Conservation (phyloP, 1,284 basidiomycete species). For the Schizophyllum commune region DNA sequence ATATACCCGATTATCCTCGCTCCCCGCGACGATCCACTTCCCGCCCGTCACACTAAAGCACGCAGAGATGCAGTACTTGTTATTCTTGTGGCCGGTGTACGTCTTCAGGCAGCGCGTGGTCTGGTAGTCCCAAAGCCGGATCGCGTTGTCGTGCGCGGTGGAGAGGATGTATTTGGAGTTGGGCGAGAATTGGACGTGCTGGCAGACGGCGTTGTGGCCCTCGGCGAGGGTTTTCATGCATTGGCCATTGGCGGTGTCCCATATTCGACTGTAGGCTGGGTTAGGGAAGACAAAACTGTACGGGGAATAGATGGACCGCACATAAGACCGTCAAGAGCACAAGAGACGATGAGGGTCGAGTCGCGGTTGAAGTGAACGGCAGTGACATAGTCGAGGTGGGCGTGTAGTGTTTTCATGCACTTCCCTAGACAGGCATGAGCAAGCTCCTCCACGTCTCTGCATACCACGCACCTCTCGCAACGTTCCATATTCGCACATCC, state of each 20-base stretch:
- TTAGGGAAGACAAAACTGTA: constrained; percentile 3
- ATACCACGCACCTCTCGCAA: constrained; percentile 52
- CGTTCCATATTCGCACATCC: constrained; percentile 89
- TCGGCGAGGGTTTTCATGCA: constrained; percentile 96
- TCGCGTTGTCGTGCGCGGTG: constrained; percentile 84
- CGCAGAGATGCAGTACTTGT: constrained; percentile 71
- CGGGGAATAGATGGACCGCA: constrained; percentile 30
- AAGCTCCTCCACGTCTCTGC: background rate
- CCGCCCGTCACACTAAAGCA: constrained; percentile 79
- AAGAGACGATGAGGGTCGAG: constrained; percentile 86
- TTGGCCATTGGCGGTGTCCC: constrained; percentile 89
- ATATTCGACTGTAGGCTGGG: constrained; percentile 66
- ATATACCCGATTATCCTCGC: constrained; percentile 85
- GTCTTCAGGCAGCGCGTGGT: constrained; percentile 89
- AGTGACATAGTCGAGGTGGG: constrained; percentile 92
- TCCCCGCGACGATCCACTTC: constrained; percentile 87
- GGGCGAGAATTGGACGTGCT: constrained; percentile 88
- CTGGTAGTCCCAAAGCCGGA: constrained; percentile 94
- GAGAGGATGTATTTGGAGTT: constrained; percentile 91
- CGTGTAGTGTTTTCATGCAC: constrained; percentile 78
- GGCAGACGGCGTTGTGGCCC: constrained; percentile 80
- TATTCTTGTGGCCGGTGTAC: constrained; percentile 75
- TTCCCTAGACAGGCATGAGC: constrained; percentile 40
- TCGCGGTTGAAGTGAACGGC: constrained; percentile 92
- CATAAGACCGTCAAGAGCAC: constrained; percentile 91